A percentile compares a stretch with the other conserved stretches of the same genome.
Evolutionary conservation across 495 filamentous ascomycete genomes (phyloP).

Genomic region (Lindgomyces ingoldianus): DNA sequence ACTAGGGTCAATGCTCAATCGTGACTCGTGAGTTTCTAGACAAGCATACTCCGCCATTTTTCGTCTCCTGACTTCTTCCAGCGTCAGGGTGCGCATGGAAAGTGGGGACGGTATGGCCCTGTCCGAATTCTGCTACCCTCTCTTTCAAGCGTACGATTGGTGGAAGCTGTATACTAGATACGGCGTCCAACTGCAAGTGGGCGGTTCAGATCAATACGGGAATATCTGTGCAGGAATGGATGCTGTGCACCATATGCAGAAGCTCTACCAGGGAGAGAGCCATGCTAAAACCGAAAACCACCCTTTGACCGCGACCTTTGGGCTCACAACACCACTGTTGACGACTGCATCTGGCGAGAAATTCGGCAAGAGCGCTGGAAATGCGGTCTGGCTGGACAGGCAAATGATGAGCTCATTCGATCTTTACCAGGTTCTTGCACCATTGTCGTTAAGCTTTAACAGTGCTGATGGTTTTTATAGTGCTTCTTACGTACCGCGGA

Average conservation of each 20-base stretch:
- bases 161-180: slow-evolving; percentile 70
- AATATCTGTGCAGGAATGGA: slow-evolving; percentile 94
- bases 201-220: slow-evolving; percentile 93
- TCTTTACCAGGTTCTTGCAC: slow-evolving; percentile 68
- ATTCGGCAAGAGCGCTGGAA: slow-evolving; percentile 93
- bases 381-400: slow-evolving; percentile 89
- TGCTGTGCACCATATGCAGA: slow-evolving; percentile 67
- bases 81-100: slow-evolving; percentile 78
- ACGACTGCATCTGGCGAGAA: slow-evolving; percentile 84
- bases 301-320: slow-evolving; percentile 58
- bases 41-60: background rate
- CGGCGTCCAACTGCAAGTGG: slow-evolving; percentile 78
- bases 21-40: slow-evolving; percentile 73
- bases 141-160: slow-evolving; percentile 98
- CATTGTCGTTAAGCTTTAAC: background rate
- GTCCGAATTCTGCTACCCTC: slow-evolving; percentile 87
- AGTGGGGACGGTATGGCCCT: slow-evolving; percentile 89
- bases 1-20: slow-evolving; percentile 80
- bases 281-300: slow-evolving; percentile 34
- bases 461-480: slow-evolving; percentile 39
- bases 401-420: slow-evolving; percentile 80
- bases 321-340: slow-evolving; percentile 86
- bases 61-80: slow-evolving; percentile 38
- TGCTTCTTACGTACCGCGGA: slow-evolving; percentile 88
- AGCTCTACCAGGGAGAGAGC: slow-evolving; percentile 47